Conservation (phyloP, 495 filamentous ascomycete species). For the Penicillium canariense region DNA sequence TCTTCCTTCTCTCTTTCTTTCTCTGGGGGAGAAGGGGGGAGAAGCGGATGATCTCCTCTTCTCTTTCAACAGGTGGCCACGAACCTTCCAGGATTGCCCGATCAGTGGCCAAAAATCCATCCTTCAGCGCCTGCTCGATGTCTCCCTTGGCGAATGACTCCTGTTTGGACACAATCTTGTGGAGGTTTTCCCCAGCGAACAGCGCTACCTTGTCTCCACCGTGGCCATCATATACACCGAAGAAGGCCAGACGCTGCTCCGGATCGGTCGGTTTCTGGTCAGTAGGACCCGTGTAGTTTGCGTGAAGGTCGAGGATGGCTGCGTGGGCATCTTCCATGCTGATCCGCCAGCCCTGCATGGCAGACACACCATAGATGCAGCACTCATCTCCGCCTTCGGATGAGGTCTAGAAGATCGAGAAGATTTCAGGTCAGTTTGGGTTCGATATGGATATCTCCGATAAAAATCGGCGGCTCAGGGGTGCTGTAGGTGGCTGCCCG, state of each 20-base stretch:
- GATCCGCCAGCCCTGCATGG: constrained; percentile 99
- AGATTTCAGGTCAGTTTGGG: constrained; percentile 2
- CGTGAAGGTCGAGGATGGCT: constrained; percentile 80
- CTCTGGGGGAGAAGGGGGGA: not conserved
- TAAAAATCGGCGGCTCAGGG: not conserved
- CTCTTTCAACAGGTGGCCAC: constrained; percentile 15
- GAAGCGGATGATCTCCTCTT: not conserved
- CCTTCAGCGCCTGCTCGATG: constrained; percentile 93
- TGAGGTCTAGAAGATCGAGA: constrained; percentile 42
- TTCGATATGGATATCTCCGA: not conserved
- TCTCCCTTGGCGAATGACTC: constrained; percentile 87
- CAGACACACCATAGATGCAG: constrained; percentile 87
- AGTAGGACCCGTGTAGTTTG: constrained; percentile 52
- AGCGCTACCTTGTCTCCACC: constrained; percentile 94
- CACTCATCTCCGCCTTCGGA: constrained; percentile 89
- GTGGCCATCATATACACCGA: constrained; percentile 97
- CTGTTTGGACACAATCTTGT: constrained; percentile 92
- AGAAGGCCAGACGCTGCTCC: constrained; percentile 82
- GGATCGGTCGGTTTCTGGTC: constrained; percentile 58
- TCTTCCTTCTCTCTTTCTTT: constrained; percentile 12
- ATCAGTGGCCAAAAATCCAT: constrained; percentile 95
- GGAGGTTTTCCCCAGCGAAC: constrained; percentile 88
- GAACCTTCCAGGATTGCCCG: constrained; percentile 90
- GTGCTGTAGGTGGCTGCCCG: not conserved
- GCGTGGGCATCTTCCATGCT: constrained; percentile 99